Evolutionary conservation across 495 filamentous ascomycete genomes (phyloP).

Genomic region (Penicillium verhagenii): DNA sequence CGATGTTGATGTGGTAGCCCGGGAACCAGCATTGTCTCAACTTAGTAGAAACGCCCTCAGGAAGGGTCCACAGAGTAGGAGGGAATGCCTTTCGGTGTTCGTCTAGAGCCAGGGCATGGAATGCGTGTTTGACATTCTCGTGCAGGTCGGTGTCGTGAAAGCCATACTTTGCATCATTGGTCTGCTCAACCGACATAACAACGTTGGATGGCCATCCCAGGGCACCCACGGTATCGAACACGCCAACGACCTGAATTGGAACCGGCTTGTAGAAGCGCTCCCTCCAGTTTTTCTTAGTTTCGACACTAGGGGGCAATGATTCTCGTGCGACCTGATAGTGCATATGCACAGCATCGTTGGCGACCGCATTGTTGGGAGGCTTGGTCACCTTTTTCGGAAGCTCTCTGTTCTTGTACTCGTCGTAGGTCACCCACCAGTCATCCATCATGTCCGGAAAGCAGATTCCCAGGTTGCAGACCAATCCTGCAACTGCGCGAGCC

Average conservation of each 20-base stretch:
- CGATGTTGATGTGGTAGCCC: slow-evolving; percentile 48
- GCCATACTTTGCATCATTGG: background rate
- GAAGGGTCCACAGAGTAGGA: slow-evolving; percentile 54
- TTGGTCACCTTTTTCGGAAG: background rate
- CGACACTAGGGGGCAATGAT: no score
- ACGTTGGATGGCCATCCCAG: background rate
- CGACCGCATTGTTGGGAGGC: background rate
- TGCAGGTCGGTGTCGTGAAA: slow-evolving; percentile 7
- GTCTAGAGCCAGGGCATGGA: slow-evolving; percentile 59
- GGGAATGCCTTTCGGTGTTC: slow-evolving; percentile 50
- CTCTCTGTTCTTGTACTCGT: background rate
- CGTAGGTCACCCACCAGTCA: background rate
- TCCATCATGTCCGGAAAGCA: background rate
- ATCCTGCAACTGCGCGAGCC: slow-evolving; percentile 51
- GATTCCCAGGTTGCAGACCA: slow-evolving; percentile 50
- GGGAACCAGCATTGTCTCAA: slow-evolving; percentile 25
- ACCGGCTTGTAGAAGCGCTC: background rate
- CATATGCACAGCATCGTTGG: no score
- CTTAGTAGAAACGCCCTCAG: slow-evolving; percentile 2
- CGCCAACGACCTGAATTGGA: slow-evolving; percentile 45
- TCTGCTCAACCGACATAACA: background rate
- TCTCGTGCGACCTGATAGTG: no score
- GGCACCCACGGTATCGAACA: slow-evolving; percentile 60
- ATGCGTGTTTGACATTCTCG: slow-evolving; percentile 53
- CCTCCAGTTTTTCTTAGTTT: background rate